Base-by-base conservation (phyloP, 2,329 filamentous ascomycete species). In the Bipolaris gigantea region DNA sequence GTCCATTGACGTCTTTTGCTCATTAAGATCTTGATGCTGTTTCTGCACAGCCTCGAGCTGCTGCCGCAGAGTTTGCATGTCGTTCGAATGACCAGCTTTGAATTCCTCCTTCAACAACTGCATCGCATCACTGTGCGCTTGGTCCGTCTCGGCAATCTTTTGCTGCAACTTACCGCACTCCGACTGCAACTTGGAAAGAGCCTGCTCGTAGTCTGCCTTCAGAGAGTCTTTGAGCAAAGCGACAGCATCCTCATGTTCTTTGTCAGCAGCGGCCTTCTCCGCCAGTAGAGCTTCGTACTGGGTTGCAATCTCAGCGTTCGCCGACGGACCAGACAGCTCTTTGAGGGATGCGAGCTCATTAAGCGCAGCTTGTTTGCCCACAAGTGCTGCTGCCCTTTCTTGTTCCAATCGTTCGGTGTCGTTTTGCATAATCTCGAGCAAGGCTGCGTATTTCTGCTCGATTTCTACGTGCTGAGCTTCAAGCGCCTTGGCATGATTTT, bases 41-140 rank as follows among this genome's bases (percentile, higher is more conserved):
- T 64, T 66, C 47, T 71, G 63, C 19, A 70, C 23, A 19, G 61
- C 55, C 1, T 70, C 69, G 2, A 74, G 58, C 32, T 62, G 65
- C 23, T 70, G 60, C 42, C 63, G 62, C 16, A 72, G 42, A 25
- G 53, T 48, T 1, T 62, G 35, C 21, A 71, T 32, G 23, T 70
- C 61, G 13, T 62, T 69, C 4, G 69, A 71, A 23, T 72, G 65
- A 0, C 67, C 64, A 7, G 67, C 60, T 32, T 64, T 61, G 33
- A 73, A 62, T 35, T 73, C 64, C 43, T 67, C 62, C 43, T 65
- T 61, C 10, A 73, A 47, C 16, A 70, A 51, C 18, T 64, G 64
- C 32, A 74, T 68, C 9, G 71, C 65, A 47, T 71, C 66, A 33
- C 59, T 56, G 41, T 73, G 69, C 44, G 71, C 67, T 52, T 69